These are phyloP conservation scores for Gnomoniopsis smithogilvyi DNA, from an alignment of 2,329 filamentous ascomycete genomes.

Conservation along the genomic window DNA sequence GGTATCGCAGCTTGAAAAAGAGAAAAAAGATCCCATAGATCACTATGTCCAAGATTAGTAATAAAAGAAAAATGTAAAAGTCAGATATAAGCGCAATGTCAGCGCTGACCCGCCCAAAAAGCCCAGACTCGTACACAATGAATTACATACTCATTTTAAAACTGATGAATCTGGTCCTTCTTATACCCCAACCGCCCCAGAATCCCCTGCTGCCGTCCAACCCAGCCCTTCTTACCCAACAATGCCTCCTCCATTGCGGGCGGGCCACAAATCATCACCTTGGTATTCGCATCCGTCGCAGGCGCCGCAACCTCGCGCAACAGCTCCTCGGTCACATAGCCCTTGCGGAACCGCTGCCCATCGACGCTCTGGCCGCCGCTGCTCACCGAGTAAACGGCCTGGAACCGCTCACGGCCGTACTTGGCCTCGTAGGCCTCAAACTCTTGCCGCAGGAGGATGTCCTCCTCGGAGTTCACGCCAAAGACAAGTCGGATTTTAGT, in stretches of 20 bases:
- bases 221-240: constrained; percentile 36
- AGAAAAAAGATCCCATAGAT: too few relatives aligned
- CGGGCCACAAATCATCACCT: constrained; percentile 69
- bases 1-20: too few relatives aligned
- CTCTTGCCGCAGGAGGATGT: constrained; percentile 57
- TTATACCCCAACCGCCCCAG: constrained; percentile 55
- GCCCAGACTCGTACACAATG: too few relatives aligned
- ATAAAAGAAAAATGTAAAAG: too few relatives aligned
- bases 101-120: too few relatives aligned
- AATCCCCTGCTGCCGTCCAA: constrained; percentile 41
- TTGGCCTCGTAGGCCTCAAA: constrained; percentile 47
- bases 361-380: constrained; percentile 1
- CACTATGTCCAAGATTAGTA: too few relatives aligned
- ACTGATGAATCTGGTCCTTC: constrained; percentile 57
- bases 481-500: constrained; percentile 64
- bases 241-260: constrained; percentile 62
- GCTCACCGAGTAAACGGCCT: constrained; percentile 45
- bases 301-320: constrained; percentile 45
- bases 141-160: constrained; percentile 28
- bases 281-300: constrained; percentile 35
- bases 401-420: constrained; percentile 51
- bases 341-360: constrained; percentile 33
- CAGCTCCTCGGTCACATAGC: constrained; percentile 55
- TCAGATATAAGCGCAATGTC: too few relatives aligned
- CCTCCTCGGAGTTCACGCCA: constrained; percentile 62